Evolutionary conservation across 139 green algal genomes (phyloP).

Genomic region (Tetradesmus obliquus): DNA sequence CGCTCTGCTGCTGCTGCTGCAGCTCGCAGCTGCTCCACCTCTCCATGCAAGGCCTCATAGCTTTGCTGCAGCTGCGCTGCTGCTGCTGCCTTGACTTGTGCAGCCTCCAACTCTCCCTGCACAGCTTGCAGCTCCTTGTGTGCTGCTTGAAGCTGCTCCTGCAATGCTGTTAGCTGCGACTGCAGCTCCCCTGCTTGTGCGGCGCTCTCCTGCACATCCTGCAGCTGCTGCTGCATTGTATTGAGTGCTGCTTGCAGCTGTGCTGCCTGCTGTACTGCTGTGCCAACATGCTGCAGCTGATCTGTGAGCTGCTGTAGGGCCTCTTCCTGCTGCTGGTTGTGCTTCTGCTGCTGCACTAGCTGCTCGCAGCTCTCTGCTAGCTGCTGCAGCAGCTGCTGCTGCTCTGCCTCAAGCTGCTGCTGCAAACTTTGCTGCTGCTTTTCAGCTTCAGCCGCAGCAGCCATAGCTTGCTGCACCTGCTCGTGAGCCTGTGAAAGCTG

Average conservation of each 20-base stretch:
- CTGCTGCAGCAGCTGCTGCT: conserved; percentile 30
- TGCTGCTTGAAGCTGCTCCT: not conserved
- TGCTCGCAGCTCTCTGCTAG: not conserved
- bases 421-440: conserved; percentile 2
- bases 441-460: not conserved
- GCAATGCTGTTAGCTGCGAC: not conserved
- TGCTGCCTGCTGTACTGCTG: not conserved
- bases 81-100: not conserved
- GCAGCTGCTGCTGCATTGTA: not conserved
- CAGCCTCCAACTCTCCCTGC: not conserved
- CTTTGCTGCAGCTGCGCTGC: conserved; percentile 18
- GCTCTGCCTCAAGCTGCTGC: not conserved
- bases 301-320: not conserved
- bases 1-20: conserved; percentile 14
- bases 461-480: not conserved
- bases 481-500: not conserved
- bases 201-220: not conserved
- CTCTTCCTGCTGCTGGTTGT: conserved; percentile 13
- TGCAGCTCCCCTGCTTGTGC: conserved; percentile 8
- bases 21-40: not conserved
- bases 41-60: conserved; percentile 1
- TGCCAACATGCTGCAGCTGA: conserved; percentile 5
- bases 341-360: not conserved
- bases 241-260: not conserved
- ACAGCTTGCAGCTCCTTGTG: conserved; percentile 13